Evolutionary conservation across 371 early-diverging fungal species (phyloP).

Genomic region (Lichtheimia ornata): DNA sequence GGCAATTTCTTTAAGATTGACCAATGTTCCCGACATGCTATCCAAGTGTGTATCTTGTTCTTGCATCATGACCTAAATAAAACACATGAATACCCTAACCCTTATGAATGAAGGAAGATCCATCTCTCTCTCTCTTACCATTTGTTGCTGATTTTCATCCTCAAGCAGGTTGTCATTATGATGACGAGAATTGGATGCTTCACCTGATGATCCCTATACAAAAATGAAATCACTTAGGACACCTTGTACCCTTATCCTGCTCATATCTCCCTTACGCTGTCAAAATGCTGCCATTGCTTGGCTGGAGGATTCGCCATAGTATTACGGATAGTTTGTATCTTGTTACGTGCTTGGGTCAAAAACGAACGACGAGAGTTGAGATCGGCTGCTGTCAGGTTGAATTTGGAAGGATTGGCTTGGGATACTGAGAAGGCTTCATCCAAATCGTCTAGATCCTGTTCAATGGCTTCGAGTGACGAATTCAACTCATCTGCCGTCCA

Average conservation of each 20-base stretch:
- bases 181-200: slow-evolving; percentile 11
- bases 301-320: slow-evolving; percentile 40
- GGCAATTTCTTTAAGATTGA: slow-evolving; percentile 65
- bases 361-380: slow-evolving; percentile 49
- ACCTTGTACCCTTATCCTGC: slow-evolving; percentile 1
- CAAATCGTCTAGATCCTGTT: slow-evolving; percentile 61
- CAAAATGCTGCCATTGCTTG: slow-evolving; percentile 16
- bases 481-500: slow-evolving; percentile 64
- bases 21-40: slow-evolving; percentile 57
- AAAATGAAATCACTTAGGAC: neutral
- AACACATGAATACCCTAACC: neutral
- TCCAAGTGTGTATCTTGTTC: slow-evolving; percentile 68
- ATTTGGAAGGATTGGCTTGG: slow-evolving; percentile 51
- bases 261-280: neutral
- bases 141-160: slow-evolving; percentile 37
- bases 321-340: slow-evolving; percentile 40
- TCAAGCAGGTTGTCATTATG: slow-evolving; percentile 44
- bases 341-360: slow-evolving; percentile 45
- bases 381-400: slow-evolving; percentile 48
- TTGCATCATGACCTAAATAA: slow-evolving; percentile 51
- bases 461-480: slow-evolving; percentile 47
- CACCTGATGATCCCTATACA: neutral
- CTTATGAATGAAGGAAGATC: neutral
- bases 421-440: slow-evolving; percentile 59
- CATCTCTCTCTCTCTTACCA: slow-evolving; percentile 18